Evolutionary conservation across 805 yeast genomes (phyloP), one percentile per base, ranked within the genome.

Genomic region (Millerago galiae): DNA sequence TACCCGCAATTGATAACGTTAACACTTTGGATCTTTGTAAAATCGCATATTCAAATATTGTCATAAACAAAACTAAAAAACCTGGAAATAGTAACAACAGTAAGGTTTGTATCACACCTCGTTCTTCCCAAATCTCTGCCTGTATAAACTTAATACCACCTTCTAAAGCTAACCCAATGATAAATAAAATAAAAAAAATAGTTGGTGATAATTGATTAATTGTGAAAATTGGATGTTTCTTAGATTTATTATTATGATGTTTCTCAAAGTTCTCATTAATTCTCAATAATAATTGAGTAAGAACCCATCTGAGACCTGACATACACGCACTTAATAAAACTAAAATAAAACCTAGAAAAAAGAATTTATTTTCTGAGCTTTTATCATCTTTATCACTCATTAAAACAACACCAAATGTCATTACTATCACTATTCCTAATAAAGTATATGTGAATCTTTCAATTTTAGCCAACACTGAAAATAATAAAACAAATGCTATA

Each of bases 231-330:
- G 99, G 95, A 56, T 90, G 81, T 31, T 74, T 73, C 39, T 52
- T 46, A 3, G 40, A 21, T 26, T 34, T 17, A 13, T 18, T 16
- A n/a, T 21, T 32, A 28, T 38, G 38, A 24, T 42, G 42, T 29
- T 35, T 26, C 24, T 21, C 24, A 21, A 21, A 21, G 7, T 21
- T 21, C n/a, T 42, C 44, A 34, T 42, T 42, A 11, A 26, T 18
- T 14, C 36, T 34, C 38, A 93, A 66, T 29, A 91, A 70, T 17
- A 93, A 61, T 58, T 93, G 98, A 1, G 98, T 89, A 47, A 90
- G 75, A 1, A 95, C 91, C 99, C 99, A 93, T 49, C 99, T 74
- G 40, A 93, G 66, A 0, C 99, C 99, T 13, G 93, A 81, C 65
- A 88, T 74, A 58, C 83, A 73, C 2, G 95, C 78, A 4, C 96